phyloP scores from a whole-genome alignment of 306 rosid species.

The Chamaecrista fasciculata region DNA sequence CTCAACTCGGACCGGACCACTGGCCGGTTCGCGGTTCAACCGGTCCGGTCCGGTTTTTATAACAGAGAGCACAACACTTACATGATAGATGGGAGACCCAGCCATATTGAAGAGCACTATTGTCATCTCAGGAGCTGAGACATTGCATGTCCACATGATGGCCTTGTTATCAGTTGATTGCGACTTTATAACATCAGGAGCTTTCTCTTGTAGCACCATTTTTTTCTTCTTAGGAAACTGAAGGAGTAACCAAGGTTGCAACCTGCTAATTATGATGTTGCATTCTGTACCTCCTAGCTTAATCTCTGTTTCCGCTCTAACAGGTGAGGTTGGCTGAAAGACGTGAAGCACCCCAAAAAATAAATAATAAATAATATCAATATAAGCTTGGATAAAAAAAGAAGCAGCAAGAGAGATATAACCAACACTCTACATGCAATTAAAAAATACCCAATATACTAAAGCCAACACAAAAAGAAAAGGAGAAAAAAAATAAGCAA shows the following conservation, averaged over 20 bases:
- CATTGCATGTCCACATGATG: conserved; percentile 93
- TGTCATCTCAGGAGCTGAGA: conserved; percentile 99
- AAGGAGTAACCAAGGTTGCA: conserved; percentile 78
- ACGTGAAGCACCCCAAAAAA: conserved; percentile 29
- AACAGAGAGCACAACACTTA: too few species aligned
- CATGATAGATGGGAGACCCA: conserved; percentile 83
- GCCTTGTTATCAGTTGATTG: conserved; percentile 58
- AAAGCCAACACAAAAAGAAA: not conserved
- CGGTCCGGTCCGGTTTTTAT: too few species aligned
- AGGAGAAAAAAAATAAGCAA: not conserved
- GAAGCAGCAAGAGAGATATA: not conserved
- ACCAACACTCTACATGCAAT: conserved; percentile 9
- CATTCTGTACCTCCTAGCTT: conserved; percentile 92
- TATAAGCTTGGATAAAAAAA: conserved; percentile 25
- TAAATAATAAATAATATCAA: conserved; percentile 9
- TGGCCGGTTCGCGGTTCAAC: too few species aligned
- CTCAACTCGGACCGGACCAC: too few species aligned
- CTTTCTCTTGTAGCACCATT: conserved; percentile 69
- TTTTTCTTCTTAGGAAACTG: conserved; percentile 67
- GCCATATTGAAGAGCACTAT: conserved; percentile 65
- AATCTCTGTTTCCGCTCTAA: conserved; percentile 90
- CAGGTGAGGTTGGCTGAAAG: conserved; percentile 67
- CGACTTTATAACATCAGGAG: conserved; percentile 48
- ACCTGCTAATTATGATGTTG: conserved; percentile 79
- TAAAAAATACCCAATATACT: conserved; percentile 8